These are phyloP conservation scores for Boehmeria nivea DNA, from an alignment of 306 rosid species.

Conservation along the genomic window DNA sequence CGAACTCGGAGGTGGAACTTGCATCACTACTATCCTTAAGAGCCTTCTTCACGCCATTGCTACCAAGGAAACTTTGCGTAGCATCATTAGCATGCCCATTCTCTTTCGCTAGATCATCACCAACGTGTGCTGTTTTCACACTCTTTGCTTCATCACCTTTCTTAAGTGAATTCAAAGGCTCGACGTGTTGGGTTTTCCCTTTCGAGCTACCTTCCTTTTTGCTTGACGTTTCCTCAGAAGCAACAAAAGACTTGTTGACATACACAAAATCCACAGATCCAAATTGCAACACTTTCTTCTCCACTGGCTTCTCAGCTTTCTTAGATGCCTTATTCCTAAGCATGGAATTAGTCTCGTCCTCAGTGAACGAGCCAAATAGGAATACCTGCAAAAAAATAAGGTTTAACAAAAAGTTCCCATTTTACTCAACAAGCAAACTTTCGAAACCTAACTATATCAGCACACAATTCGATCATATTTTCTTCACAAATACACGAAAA, in stretches of 20 bases:
- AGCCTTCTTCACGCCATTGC: constrained; percentile 30
- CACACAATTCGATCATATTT: too few relatives aligned
- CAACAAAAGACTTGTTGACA: constrained; percentile 15
- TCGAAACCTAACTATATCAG: background rate
- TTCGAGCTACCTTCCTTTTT: constrained; percentile 24
- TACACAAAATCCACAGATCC: constrained; percentile 53
- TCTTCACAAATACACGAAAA: too few relatives aligned
- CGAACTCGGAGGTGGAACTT: constrained; percentile 16
- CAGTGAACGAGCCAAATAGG: constrained; percentile 83
- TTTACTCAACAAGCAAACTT: too few relatives aligned
- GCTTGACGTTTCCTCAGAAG: constrained; percentile 26
- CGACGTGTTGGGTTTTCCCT: constrained; percentile 12
- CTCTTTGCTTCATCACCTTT: constrained; percentile 29
- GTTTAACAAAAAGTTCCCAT: background rate
- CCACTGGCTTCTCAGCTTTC: constrained; percentile 35
- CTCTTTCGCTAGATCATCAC: constrained; percentile 27
- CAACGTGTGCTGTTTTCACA: constrained; percentile 22
- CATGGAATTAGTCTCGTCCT: constrained; percentile 78
- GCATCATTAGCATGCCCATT: constrained; percentile 38
- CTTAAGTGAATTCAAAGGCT: constrained; percentile 26
- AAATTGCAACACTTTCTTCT: constrained; percentile 54
- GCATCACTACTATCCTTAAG: constrained; percentile 4
- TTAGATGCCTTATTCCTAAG: constrained; percentile 30
- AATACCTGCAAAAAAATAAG: constrained; percentile 34
- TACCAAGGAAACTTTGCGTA: constrained; percentile 11